A percentile compares a stretch with the other conserved stretches of the same genome.
These are phyloP conservation scores for Curvularia sp. DNA, from an alignment of 2,329 filamentous ascomycete species.

Conservation along the genomic window DNA sequence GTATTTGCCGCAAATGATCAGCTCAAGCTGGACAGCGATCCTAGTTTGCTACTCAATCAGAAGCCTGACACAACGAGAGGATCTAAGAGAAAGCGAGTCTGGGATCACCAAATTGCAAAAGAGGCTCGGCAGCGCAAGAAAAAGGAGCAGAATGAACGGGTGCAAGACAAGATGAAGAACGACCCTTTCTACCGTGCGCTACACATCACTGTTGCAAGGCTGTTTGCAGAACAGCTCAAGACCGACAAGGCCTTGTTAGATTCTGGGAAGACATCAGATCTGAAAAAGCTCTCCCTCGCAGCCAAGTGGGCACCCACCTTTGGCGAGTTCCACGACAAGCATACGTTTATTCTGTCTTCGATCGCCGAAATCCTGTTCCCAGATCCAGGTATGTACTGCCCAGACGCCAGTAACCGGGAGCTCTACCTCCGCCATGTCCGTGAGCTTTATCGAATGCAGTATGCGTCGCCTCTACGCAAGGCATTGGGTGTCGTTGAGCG, in stretches of 20 bases:
- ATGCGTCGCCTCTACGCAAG: constrained; percentile 61
- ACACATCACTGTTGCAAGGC: constrained; percentile 60
- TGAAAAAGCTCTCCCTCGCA: constrained; percentile 61
- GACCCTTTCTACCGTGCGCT: constrained; percentile 60
- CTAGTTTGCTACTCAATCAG: constrained; percentile 51
- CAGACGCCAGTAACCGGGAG: constrained; percentile 52
- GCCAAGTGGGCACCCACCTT: constrained; percentile 67
- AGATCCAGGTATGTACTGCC: constrained; percentile 39
- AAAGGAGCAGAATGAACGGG: constrained; percentile 52
- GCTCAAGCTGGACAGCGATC: constrained; percentile 54
- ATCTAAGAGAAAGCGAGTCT: constrained; percentile 29
- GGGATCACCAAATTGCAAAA: constrained; percentile 32
- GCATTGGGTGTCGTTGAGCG: constrained; percentile 63
- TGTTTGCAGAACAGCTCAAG: constrained; percentile 64
- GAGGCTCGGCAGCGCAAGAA: constrained; percentile 43
- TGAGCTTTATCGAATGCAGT: constrained; percentile 59
- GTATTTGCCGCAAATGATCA: constrained; percentile 59
- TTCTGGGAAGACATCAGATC: constrained; percentile 50
- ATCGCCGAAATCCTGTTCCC: constrained; percentile 65
- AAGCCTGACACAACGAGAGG: constrained; percentile 32
- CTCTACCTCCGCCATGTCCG: constrained; percentile 62
- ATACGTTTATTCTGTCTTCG: constrained; percentile 63
- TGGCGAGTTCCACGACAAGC: constrained; percentile 63
- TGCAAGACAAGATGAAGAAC: constrained; percentile 52
- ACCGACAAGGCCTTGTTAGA: constrained; percentile 55